Evolutionary conservation across 352 stramenopile species (phyloP), one percentile per base, ranked within the genome.

Genomic region (Globisporangium solare): DNA sequence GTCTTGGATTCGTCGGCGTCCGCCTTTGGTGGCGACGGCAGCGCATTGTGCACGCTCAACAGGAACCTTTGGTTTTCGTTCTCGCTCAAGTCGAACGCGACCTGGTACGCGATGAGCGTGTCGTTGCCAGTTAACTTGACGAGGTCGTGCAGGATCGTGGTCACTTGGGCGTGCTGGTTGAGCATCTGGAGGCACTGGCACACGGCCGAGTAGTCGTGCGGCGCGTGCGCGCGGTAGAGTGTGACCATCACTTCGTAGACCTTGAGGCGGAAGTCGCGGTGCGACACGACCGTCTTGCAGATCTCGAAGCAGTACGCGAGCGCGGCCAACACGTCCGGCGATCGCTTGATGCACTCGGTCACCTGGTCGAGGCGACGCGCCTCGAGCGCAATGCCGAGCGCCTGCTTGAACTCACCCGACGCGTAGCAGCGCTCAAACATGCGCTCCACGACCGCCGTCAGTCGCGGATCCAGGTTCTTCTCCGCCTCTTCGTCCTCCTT

Each of bases 51-150:
- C 18, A 99, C 90, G 42, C 83, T 85, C 54, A 93, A 74, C 13
- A 99, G 69, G 70, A 99, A 99, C 60, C 96, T 94, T 69, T 99
- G 92, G 83, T 99, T 97, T 43, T 98, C 97, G 54, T 96, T 98
- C 71, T 99, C 97, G 14, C 96, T 87, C 8, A 99, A 61, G 74
- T 99, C 95, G 66, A 99, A 99, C 20, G 92, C 97, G 14, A 99
- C 84, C 67, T 99, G 97, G 68, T 97, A 98, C 22, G 95, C 97
- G 32, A 98, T 62, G 35, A 99, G 80, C 35, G 68, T 79, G 58
- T 92, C 71, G 48, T 91, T 67, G 22, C 88, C 78, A 24, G 51
- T 79, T 27, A 71, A 73, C 32, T 85, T 79, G 27, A 98, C 59
- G 21, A 98, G 80, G 18, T 88, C 60, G 37, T 90, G 78, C 18